Percentiles rank a stretch among this genome's conserved stretches.
These are phyloP conservation scores for Aspergillus sclerotiicarbonarius DNA, from an alignment of 495 filamentous ascomycete species.

Conservation along the genomic window DNA sequence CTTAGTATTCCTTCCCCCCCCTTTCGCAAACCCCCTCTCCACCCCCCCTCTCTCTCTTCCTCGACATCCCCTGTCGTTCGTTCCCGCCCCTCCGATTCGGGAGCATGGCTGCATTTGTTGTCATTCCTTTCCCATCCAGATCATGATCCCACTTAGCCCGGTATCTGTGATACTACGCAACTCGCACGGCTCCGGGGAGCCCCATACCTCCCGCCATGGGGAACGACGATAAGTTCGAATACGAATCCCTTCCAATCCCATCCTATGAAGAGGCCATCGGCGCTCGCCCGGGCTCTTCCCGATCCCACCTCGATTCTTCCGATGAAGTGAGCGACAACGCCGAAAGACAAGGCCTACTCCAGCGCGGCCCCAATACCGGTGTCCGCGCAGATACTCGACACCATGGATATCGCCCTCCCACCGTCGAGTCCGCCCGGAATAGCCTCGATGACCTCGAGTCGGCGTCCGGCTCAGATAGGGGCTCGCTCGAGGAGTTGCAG, in stretches of 20 bases:
- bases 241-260: conserved; percentile 78
- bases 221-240: conserved; percentile 60
- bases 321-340: conserved; percentile 55
- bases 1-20: background rate
- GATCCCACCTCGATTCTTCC: conserved; percentile 56
- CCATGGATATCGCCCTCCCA: conserved; percentile 68
- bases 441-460: conserved; percentile 58
- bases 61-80: conserved; percentile 9
- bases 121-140: conserved; percentile 37
- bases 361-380: conserved; percentile 31
- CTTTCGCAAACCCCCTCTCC: background rate
- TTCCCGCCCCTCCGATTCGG: conserved; percentile 15
- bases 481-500: conserved; percentile 60
- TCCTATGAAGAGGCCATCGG: conserved; percentile 88
- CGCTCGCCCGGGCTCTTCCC: conserved; percentile 59
- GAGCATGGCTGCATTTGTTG: conserved; percentile 35
- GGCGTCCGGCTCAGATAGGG: conserved; percentile 38
- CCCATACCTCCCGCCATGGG: conserved; percentile 44
- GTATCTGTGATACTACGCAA: conserved; percentile 28
- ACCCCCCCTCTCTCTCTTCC: conserved; percentile 8
- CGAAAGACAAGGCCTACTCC: conserved; percentile 61
- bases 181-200: conserved; percentile 36
- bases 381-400: conserved; percentile 28
- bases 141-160: conserved; percentile 44
- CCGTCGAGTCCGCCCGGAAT: conserved; percentile 66